Evolutionary conservation across 805 yeast species (phyloP).

Genomic region (Starmerella stellata): DNA sequence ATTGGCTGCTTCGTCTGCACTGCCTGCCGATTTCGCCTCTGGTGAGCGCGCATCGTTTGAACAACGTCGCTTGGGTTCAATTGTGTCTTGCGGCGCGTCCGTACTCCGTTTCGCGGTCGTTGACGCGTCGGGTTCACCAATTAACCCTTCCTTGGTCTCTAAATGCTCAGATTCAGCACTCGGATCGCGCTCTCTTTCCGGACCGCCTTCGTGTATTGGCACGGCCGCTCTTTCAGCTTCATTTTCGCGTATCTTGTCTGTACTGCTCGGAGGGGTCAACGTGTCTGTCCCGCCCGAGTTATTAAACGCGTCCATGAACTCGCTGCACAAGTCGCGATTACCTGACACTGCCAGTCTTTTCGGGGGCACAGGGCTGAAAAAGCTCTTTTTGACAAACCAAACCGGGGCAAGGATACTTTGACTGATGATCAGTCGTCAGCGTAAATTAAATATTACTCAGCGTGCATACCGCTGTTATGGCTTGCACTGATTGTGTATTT

Average conservation of each 20-base stretch:
- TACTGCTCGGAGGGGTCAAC: neutral
- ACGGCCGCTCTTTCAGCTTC: neutral
- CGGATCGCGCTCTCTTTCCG: too few relatives aligned
- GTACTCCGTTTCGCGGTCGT: neutral
- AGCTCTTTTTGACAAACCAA: neutral
- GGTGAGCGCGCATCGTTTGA: too few relatives aligned
- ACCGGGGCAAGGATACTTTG: neutral
- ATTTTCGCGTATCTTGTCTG: too few relatives aligned
- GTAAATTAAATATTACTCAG: too few relatives aligned
- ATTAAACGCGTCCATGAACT: neutral
- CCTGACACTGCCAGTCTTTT: neutral
- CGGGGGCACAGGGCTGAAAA: constrained; percentile 1
- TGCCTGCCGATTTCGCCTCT: too few relatives aligned
- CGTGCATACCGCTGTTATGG: too few relatives aligned
- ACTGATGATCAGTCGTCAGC: neutral
- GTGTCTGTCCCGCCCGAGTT: neutral
- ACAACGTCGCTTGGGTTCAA: constrained; percentile 1
- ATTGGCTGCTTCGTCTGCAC: too few relatives aligned
- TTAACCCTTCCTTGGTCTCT: too few relatives aligned
- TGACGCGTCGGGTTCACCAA: too few relatives aligned
- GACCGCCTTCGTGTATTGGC: neutral
- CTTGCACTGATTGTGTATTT: too few relatives aligned
- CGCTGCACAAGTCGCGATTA: neutral
- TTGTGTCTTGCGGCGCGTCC: neutral
- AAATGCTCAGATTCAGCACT: too few relatives aligned